These are phyloP conservation scores for Sodiomyces alkalinus DNA, from an alignment of 2,329 filamentous ascomycete genomes.

Conservation along the genomic window DNA sequence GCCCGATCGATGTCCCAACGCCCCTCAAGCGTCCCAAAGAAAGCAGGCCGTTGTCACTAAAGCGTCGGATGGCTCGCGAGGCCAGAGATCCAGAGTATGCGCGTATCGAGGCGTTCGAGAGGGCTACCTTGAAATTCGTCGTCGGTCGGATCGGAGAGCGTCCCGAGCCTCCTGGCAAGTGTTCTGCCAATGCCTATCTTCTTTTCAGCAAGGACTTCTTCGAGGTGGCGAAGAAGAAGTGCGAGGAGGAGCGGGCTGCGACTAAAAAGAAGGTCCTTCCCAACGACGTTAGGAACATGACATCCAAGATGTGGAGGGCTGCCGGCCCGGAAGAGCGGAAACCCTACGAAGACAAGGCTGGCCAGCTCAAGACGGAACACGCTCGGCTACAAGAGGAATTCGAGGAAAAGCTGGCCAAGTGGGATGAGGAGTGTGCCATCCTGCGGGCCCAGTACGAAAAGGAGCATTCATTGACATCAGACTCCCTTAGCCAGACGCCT, in stretches of 20 bases:
- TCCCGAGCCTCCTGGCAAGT: constrained; percentile 55
- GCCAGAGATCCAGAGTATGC: constrained; percentile 34
- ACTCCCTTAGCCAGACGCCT: no score
- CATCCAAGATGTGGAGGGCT: constrained; percentile 85
- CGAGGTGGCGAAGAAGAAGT: constrained; percentile 43
- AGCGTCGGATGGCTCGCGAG: constrained; percentile 35
- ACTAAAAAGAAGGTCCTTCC: constrained; percentile 52
- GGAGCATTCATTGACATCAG: constrained; percentile 30
- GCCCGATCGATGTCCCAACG: constrained; percentile 60
- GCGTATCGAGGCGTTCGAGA: constrained; percentile 41
- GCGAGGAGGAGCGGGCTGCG: constrained; percentile 46
- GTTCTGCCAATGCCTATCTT: constrained; percentile 72
- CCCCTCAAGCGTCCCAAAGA: constrained; percentile 60
- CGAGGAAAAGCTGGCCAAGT: constrained; percentile 46
- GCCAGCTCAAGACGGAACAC: constrained; percentile 53
- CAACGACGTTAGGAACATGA: constrained; percentile 72
- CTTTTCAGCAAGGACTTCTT: constrained; percentile 72
- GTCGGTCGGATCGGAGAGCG: constrained; percentile 52
- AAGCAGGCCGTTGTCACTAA: constrained; percentile 19
- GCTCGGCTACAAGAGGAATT: constrained; percentile 41
- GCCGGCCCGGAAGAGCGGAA: constrained; percentile 52
- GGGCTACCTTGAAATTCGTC: constrained; percentile 35
- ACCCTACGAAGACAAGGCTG: constrained; percentile 64
- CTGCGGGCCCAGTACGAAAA: constrained; percentile 36
- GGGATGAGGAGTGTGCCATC: constrained; percentile 52